Evolutionary conservation across 768 basidiomycete genomes (phyloP).

Genomic region (Auriscalpium vulgare): DNA sequence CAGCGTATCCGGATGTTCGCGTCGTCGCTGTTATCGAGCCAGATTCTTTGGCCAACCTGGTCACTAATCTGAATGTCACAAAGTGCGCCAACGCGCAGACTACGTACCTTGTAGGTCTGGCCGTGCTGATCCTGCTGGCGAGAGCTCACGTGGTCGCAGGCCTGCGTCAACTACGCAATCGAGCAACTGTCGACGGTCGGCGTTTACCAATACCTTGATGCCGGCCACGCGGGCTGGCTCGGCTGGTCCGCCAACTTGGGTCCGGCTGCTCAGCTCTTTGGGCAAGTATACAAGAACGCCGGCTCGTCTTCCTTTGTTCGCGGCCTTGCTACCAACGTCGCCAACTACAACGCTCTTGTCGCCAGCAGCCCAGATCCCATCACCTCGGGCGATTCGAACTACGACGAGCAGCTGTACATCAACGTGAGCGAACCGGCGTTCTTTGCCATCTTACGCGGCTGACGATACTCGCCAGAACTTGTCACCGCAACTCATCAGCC

Average conservation of each 20-base stretch:
- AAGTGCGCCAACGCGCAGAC: constrained; percentile 48
- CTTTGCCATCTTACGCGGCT: no score
- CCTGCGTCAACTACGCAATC: constrained; percentile 47
- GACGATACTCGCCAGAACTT: no score
- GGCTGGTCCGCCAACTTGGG: constrained; percentile 59
- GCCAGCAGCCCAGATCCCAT: constrained; percentile 50
- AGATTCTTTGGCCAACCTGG: constrained; percentile 60
- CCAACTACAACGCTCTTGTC: constrained; percentile 30
- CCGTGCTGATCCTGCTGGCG: background rate
- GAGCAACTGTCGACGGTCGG: constrained; percentile 46
- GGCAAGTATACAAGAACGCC: constrained; percentile 39
- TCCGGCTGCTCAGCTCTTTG: constrained; percentile 51
- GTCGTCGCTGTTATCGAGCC: constrained; percentile 62
- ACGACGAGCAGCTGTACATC: constrained; percentile 55
- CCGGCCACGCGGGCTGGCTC: constrained; percentile 53
- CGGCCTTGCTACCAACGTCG: constrained; percentile 45
- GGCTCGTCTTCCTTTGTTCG: constrained; percentile 50
- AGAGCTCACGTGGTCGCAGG: constrained; percentile 18
- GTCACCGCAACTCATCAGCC: constrained; percentile 26
- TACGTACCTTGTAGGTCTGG: constrained; percentile 36
- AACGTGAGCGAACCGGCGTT: constrained; percentile 25
- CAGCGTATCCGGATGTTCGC: constrained; percentile 44
- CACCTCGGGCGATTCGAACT: constrained; percentile 52
- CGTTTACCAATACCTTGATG: constrained; percentile 56
- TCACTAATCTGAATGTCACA: constrained; percentile 54